These are phyloP conservation scores for Populus alba DNA, from an alignment of 345 rosid genomes.

Conservation along the genomic window DNA sequence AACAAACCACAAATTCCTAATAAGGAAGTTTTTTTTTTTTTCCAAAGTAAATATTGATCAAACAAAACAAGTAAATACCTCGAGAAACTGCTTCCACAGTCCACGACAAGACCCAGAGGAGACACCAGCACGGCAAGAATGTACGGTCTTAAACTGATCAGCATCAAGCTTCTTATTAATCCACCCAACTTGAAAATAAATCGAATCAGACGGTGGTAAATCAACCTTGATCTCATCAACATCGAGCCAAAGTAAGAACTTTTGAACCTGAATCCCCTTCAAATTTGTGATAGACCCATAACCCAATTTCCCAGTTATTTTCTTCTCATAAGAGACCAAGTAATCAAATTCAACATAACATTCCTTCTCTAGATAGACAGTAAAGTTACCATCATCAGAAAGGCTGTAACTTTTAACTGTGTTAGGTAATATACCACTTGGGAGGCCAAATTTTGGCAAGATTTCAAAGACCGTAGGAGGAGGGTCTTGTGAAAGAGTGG, in stretches of 20 bases:
- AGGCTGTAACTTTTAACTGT: conserved; percentile 57
- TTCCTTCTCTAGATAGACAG: conserved; percentile 45
- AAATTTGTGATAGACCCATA: conserved; percentile 72
- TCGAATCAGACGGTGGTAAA: conserved; percentile 76
- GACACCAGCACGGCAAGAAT: conserved; percentile 56
- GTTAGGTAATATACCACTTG: conserved; percentile 68
- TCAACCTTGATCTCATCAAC: conserved; percentile 87
- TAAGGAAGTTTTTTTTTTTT: neutral
- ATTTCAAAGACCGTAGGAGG: conserved; percentile 58
- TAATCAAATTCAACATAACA: conserved; percentile 78
- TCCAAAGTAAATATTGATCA: neutral
- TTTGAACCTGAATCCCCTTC: conserved; percentile 79
- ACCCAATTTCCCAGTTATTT: conserved; percentile 59
- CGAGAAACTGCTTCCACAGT: conserved; percentile 29
- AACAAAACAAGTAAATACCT: conserved; percentile 30
- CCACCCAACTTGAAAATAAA: conserved; percentile 84
- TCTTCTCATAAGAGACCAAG: conserved; percentile 71
- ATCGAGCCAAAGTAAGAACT: conserved; percentile 71
- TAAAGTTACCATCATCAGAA: conserved; percentile 61
- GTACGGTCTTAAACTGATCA: conserved; percentile 79
- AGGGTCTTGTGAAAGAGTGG: conserved; percentile 24
- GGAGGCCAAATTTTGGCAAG: conserved; percentile 90
- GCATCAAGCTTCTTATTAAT: conserved; percentile 82
- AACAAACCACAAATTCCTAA: neutral
- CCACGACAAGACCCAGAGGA: conserved; percentile 32